Evolutionary conservation across 352 stramenopile species (phyloP).

Genomic region (Pythium phragmitis): DNA sequence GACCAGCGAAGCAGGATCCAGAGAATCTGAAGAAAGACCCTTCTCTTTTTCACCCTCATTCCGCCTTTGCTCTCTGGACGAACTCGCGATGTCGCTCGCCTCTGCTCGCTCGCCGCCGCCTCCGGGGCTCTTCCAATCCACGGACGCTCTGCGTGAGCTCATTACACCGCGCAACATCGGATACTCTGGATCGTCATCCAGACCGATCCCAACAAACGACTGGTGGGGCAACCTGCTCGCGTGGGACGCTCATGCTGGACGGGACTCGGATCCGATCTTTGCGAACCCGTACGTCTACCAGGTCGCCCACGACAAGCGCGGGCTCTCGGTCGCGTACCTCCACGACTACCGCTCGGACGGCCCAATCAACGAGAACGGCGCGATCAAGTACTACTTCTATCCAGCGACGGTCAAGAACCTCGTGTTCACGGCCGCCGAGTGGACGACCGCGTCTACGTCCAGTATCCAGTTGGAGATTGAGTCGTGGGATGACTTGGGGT

Average conservation of each 20-base stretch:
- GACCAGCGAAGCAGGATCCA: background rate
- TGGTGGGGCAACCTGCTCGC: constrained; percentile 87
- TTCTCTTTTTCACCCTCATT: background rate
- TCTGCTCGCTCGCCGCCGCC: constrained; percentile 31
- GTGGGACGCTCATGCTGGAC: constrained; percentile 34
- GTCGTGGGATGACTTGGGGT: constrained; percentile 75
- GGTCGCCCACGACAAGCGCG: constrained; percentile 44
- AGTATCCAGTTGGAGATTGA: constrained; percentile 43
- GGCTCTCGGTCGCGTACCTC: constrained; percentile 68
- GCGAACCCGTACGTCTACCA: constrained; percentile 71
- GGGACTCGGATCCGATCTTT: constrained; percentile 75
- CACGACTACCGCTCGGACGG: constrained; percentile 70
- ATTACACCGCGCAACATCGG: constrained; percentile 49
- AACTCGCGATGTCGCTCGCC: constrained; percentile 1
- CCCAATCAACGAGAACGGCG: constrained; percentile 73
- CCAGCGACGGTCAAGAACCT: constrained; percentile 72
- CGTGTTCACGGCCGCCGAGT: constrained; percentile 61
- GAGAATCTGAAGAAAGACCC: background rate
- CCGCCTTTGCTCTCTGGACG: background rate
- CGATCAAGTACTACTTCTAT: constrained; percentile 86
- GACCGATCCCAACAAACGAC: constrained; percentile 71
- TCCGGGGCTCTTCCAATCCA: constrained; percentile 40
- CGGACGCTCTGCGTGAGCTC: constrained; percentile 48
- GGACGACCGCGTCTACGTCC: constrained; percentile 17
- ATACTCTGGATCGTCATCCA: constrained; percentile 9